These are phyloP conservation scores for Aspergillus candidus DNA, from an alignment of 2,329 filamentous ascomycete genomes.

Conservation along the genomic window DNA sequence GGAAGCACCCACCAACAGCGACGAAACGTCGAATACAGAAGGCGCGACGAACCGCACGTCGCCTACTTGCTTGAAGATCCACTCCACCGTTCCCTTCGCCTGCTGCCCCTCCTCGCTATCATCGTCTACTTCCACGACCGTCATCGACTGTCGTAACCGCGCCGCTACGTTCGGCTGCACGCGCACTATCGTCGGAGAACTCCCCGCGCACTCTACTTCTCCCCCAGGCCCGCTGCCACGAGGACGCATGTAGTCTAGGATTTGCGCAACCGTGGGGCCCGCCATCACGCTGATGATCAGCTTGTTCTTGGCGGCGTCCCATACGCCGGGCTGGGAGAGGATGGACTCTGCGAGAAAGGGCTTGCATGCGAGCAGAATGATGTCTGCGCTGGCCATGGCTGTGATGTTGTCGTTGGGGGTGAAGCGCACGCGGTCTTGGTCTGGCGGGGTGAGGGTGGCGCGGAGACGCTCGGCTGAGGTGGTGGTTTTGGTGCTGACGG, in stretches of 20 bases:
- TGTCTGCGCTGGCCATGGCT: conserved; percentile 31
- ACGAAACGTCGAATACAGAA: conserved; percentile 49
- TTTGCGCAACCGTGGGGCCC: conserved; percentile 36
- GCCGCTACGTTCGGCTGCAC: conserved; percentile 45
- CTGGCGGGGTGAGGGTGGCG: conserved; percentile 18
- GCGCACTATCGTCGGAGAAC: conserved; percentile 28
- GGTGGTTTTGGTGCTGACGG: conserved; percentile 37
- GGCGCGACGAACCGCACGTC: conserved; percentile 46
- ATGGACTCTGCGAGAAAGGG: conserved; percentile 40
- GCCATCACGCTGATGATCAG: conserved; percentile 47
- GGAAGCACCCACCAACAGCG: conserved; percentile 55
- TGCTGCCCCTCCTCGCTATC: conserved; percentile 33
- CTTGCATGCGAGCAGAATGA: conserved; percentile 44
- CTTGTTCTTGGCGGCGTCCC: conserved; percentile 38
- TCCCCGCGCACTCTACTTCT: neutral
- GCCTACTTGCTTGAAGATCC: conserved; percentile 51
- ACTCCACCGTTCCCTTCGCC: conserved; percentile 11
- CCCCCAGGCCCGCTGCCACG: neutral
- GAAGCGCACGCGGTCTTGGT: conserved; percentile 25
- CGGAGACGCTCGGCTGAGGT: conserved; percentile 30
- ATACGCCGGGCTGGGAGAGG: conserved; percentile 31
- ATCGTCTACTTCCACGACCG: conserved; percentile 45
- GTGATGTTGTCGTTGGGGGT: conserved; percentile 29
- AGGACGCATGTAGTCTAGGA: conserved; percentile 23
- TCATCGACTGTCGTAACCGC: conserved; percentile 40